Base-by-base conservation (phyloP, 805 yeast species). In the Spathaspora hagerdaliae region DNA sequence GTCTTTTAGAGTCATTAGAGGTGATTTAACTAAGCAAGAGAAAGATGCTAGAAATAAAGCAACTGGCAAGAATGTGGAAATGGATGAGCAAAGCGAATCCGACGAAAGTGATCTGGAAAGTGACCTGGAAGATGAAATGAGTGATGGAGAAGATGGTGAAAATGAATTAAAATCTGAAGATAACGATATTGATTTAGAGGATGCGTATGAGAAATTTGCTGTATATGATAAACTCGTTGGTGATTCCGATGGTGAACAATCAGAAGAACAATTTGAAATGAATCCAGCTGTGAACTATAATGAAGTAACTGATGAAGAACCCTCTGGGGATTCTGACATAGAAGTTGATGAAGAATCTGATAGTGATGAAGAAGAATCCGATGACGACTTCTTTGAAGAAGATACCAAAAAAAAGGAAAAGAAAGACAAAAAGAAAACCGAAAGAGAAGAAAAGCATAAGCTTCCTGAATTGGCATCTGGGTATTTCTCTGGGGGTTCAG, bases 401-500 rank as follows among this genome's bases (percentile, higher is more conserved):
- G 60, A 51, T 24, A 38, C 31, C 19, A 38, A 15, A 19, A 31
- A 37, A 14, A 41, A 41, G 27, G 46, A 42, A 32, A 54, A 49
- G 41, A 27, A 12, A 15, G n/a, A 11, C 7, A 57, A 53, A 29
- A 51, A 54, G 39, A 45, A 56, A 35, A 53, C 54, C 36, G 55
- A 60, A 35, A 53, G 60, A 11, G 57, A 58, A 42, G 52, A 55
- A 33, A 63, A 67, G 13, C 55, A 61, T 42, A 60, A 60, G 35
- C 72, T 89, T 11, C 96, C 97, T 0, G 82, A 79, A 39, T 70
- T 90, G 42, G 82, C 84, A 43, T 69, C 79, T 1, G 99, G 99
- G 5, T 94, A 87, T 63, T 78, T 77, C 48, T 89, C 97, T 5
- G 95, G 89, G 5, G 96, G 86, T 2, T 83, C 87, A 1, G 95